These are phyloP conservation scores for Corinectria fuckeliana DNA, from an alignment of 2,329 filamentous ascomycete genomes.

Conservation along the genomic window DNA sequence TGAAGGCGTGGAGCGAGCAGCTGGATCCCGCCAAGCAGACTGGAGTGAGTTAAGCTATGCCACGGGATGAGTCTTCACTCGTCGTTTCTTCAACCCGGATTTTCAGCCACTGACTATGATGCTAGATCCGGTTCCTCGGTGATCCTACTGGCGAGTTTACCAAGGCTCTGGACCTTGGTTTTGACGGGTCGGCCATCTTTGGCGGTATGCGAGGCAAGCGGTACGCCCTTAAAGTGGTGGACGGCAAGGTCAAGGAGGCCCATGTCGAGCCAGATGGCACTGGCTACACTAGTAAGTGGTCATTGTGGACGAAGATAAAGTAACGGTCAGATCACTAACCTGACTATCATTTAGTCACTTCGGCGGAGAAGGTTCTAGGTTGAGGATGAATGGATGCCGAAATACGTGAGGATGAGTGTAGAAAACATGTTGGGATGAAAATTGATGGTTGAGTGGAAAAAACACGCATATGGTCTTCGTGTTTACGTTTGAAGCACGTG, in stretches of 20 bases:
- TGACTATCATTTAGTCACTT: conserved; percentile 48
- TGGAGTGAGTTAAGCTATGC: conserved; percentile 66
- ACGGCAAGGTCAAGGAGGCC: conserved; percentile 82
- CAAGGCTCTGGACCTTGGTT: conserved; percentile 80
- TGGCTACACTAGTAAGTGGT: conserved; percentile 72
- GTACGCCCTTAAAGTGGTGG: conserved; percentile 81
- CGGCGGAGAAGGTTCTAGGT: conserved; percentile 58
- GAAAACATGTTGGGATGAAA: background rate
- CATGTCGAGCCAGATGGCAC: conserved; percentile 91
- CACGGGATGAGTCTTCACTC: background rate
- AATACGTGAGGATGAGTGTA: background rate
- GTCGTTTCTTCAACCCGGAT: background rate
- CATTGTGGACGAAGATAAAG: background rate
- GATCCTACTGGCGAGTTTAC: conserved; percentile 83
- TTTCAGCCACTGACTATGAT: conserved; percentile 3
- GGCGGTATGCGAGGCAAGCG: conserved; percentile 85
- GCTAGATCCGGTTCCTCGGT: conserved; percentile 86
- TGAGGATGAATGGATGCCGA: conserved; percentile 7
- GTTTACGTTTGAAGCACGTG: background rate
- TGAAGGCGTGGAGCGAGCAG: conserved; percentile 85
- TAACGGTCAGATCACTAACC: background rate
- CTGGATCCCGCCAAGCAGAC: conserved; percentile 78
- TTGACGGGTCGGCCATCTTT: conserved; percentile 78
- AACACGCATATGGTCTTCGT: background rate
- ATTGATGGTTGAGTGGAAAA: background rate